phyloP scores from a whole-genome alignment of 2,329 filamentous ascomycete species.

The Monosporascus sp. region DNA sequence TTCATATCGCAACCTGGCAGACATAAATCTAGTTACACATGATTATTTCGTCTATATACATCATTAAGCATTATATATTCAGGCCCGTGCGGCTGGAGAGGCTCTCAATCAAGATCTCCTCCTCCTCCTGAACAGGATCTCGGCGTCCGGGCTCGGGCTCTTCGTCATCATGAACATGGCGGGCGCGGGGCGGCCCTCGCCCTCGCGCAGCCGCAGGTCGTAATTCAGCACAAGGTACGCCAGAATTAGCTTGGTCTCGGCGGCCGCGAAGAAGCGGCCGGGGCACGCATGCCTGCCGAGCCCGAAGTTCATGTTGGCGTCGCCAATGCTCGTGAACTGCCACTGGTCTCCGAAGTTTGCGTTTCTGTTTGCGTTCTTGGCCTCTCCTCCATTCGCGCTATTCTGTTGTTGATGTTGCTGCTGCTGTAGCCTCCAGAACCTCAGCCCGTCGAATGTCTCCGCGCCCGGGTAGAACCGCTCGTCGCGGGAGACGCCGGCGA shows the following conservation, averaged over 20 bases:
- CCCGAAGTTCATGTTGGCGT: conserved; percentile 32
- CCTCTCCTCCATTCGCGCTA: background rate
- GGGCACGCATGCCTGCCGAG: conserved; percentile 36
- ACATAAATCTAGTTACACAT: too few species aligned
- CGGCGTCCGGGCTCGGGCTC: conserved; percentile 25
- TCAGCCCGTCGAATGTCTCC: conserved; percentile 31
- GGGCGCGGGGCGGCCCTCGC: conserved; percentile 20
- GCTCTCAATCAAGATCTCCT: conserved; percentile 1
- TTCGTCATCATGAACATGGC: conserved; percentile 30
- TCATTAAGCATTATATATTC: background rate
- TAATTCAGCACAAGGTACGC: conserved; percentile 36
- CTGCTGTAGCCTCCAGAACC: conserved; percentile 33
- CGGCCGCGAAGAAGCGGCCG: conserved; percentile 39
- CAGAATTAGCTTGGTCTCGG: conserved; percentile 41
- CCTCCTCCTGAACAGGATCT: conserved; percentile 23
- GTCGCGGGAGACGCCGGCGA: conserved; percentile 32
- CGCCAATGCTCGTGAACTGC: conserved; percentile 32
- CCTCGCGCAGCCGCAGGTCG: conserved; percentile 29
- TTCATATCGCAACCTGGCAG: too few species aligned
- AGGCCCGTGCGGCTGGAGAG: background rate
- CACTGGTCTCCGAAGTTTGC: conserved; percentile 6
- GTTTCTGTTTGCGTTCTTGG: conserved; percentile 12
- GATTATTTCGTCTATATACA: too few species aligned
- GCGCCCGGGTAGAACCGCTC: conserved; percentile 30
- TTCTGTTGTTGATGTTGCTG: conserved; percentile 12